Evolutionary conservation across 306 rosid species (phyloP), one percentile per base, ranked within the genome.

Genomic region (Rosa rugosa): DNA sequence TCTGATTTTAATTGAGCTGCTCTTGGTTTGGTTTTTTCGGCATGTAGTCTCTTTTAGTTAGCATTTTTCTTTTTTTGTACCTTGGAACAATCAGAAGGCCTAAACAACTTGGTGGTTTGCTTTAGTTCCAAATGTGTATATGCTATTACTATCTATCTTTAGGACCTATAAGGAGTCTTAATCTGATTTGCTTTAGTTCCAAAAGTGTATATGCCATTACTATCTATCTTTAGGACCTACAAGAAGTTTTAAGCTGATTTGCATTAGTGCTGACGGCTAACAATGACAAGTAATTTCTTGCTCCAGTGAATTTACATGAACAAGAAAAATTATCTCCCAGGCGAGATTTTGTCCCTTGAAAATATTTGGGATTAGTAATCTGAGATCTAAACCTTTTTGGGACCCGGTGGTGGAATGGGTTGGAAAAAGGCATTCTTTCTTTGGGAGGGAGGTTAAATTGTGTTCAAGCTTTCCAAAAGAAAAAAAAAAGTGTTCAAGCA

Each of bases 181-280:
- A 54, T 18, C 77, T 38, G 53, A 73, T 53, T 44, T 22, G 16
- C 40, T n/a, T 11, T 47, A 22, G 68, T 22, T 23, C 38, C 67
- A 36, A 12, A 57, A 22, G 16, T 22, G 10, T 14, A 22, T 11
- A 16, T 11, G 27, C 64, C 20, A 34, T 72, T 31, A 51, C 18
- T 42, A 13, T 75, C 78, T 42, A 59, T 44, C 27, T 27, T 25
- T 20, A 75, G 12, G 70, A 75, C 44, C 11, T 44, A 44, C 23
- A 74, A 40, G 53, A 57, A 74, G 78, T 41, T 36, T 22, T 59
- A 75, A 59, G 23, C 78, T 75, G 25, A 59, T 57, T 42, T 12
- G 17, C 49, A 0, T 40, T 54, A 51, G 59, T 56, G 67, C 40
- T 73, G 13, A 22, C 0, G 3, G 36, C 65, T 23, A 59, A 40